phyloP scores from a whole-genome alignment of 768 basidiomycete genomes.

The Kwoniella botswanensis region DNA sequence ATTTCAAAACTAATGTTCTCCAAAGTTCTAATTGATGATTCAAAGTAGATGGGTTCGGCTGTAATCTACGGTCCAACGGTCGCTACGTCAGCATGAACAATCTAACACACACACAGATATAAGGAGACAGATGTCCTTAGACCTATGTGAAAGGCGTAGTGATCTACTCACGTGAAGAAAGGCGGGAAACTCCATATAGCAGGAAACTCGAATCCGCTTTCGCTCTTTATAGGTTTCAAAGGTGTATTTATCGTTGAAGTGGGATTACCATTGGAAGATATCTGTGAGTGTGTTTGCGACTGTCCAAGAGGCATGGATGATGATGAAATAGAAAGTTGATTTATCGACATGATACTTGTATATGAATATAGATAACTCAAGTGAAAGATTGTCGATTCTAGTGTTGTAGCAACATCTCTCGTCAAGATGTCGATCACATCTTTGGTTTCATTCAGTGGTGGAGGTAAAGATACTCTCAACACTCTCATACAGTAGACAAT shows the following conservation, averaged over 20 bases:
- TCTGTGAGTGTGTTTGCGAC: background rate
- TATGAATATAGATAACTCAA: background rate
- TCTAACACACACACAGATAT: no score
- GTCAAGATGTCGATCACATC: no score
- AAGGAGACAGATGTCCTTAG: background rate
- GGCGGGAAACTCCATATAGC: slow-evolving; percentile 60
- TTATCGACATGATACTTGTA: slow-evolving; percentile 6
- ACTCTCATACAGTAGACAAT: background rate
- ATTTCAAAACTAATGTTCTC: slow-evolving; percentile 57
- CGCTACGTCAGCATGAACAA: background rate
- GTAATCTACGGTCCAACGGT: slow-evolving; percentile 44
- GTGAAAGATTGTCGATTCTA: background rate
- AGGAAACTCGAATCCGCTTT: slow-evolving; percentile 56
- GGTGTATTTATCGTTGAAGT: slow-evolving; percentile 25
- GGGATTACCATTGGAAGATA: background rate
- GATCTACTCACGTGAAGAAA: slow-evolving; percentile 59
- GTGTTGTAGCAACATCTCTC: no score
- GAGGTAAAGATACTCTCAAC: no score
- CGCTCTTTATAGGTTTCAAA: slow-evolving; percentile 27
- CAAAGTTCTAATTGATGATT: slow-evolving; percentile 58
- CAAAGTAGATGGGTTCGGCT: slow-evolving; percentile 59
- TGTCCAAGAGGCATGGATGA: background rate
- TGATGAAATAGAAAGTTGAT: background rate
- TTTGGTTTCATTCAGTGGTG: background rate
- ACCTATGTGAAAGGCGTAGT: no score